Evolutionary conservation across 2,329 filamentous ascomycete genomes (phyloP), one percentile per base, ranked within the genome.

Genomic region (Fusarium veterinarium): DNA sequence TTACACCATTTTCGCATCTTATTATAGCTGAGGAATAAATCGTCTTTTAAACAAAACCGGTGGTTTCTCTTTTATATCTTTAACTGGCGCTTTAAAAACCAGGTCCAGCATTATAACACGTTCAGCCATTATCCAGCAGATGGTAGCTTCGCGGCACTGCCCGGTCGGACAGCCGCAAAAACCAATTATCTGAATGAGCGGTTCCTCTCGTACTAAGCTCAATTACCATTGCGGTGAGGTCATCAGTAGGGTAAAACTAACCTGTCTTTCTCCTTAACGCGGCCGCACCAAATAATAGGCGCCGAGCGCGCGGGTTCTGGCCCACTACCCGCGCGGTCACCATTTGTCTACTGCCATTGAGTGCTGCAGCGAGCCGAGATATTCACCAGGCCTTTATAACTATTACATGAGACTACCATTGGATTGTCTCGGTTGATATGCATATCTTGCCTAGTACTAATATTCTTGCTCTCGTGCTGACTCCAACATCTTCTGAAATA

Each of bases 371-470:
- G 9, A 30, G 6, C 13, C 9, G 6, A 30, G 20, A 8, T 5
- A 16, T n/a, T 2, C 2, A 20, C 14, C 8, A 8, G 6, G 30
- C 3, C 4, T 0, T 1, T 2, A 28, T 3, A 28, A 3, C 14
- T 13, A 3, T 10, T 16, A 7, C 0, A 3, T 10, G 7, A 8
- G 19, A 30, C 5, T 5, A 7, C 9, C 12, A n/a, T 9, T n/a
- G 16, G 9, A 46, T 46, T 11, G 3, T 7, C 0, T 11, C 5
- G 23, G 7, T 3, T 6, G 19, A 0, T 13, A 9, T 25, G 13
- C 4, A 4, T 4, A 13, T 19, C 5, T 19, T 45, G 8, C 0
- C 17, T 23, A 13, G 12, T 20, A 28, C 25, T 4, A 14, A 14
- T 45, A 12, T 28, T 20, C 12, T 3, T 28, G 10, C 1, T 41